A percentile compares a stretch with the other conserved stretches of the same genome.
Conservation (phyloP, 2,329 filamentous ascomycete genomes). For the Rutstroemia sp. region DNA sequence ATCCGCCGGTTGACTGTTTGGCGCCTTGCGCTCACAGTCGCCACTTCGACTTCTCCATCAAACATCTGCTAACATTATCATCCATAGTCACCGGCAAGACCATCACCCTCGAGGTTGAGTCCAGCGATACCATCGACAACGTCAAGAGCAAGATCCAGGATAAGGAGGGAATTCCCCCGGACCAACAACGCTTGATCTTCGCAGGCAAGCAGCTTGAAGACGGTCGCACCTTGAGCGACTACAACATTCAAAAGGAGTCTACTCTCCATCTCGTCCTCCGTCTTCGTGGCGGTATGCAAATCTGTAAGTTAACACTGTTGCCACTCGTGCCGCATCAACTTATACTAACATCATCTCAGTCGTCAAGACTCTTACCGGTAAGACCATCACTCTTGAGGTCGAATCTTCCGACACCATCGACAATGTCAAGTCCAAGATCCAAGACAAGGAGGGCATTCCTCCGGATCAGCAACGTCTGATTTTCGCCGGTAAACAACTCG, state of each 20-base stretch:
- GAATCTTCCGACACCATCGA: too few species aligned
- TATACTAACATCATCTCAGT: constrained; percentile 38
- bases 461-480: too few species aligned
- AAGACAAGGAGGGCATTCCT: too few species aligned
- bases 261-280: constrained; percentile 76
- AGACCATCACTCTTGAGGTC: too few species aligned
- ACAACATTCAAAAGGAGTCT: constrained; percentile 94
- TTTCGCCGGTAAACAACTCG: too few species aligned
- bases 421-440: too few species aligned
- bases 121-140: too few species aligned
- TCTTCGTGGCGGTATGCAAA: constrained; percentile 74
- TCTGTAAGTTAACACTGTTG: constrained; percentile 38
- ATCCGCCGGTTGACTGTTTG: constrained; percentile 17
- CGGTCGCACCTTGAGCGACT: constrained; percentile 39
- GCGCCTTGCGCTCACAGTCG: constrained; percentile 29
- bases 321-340: constrained; percentile 48
- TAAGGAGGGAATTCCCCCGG: too few species aligned
- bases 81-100: constrained; percentile 54
- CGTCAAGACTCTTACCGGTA: constrained; percentile 60
- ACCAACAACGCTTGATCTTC: too few species aligned
- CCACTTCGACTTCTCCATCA: constrained; percentile 34
- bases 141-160: too few species aligned
- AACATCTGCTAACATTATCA: constrained; percentile 58
- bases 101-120: too few species aligned
- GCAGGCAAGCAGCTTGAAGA: too few species aligned